Evolutionary conservation across 345 rosid genomes (phyloP), one percentile per base, ranked within the genome.

Genomic region (Salix purpurea): DNA sequence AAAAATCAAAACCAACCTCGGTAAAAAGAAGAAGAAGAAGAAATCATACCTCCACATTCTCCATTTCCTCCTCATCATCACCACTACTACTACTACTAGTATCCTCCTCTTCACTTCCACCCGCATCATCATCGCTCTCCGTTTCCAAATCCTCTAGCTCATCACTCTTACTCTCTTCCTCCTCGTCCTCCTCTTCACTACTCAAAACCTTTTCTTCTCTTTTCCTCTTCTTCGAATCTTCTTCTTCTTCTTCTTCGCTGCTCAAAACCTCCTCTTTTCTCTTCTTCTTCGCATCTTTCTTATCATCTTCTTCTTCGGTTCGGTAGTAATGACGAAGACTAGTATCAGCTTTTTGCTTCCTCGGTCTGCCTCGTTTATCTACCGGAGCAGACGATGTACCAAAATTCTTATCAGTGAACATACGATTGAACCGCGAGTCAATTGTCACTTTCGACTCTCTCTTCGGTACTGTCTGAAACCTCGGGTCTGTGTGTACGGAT

Each of bases 321-420:
- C 85, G 90, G 74, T 96, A 96, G 76, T 82, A 96, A 81, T 85
- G 97, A 61, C 82, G 87, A 18, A 96, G 91, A 69, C 15, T 23
- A 88, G 70, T 86, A 40, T 72, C 75, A 0, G 84, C 60, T 56
- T 61, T 78, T 8, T 71, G 85, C 79, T 79, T 83, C 88, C 79
- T 90, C 37, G 76, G 85, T 80, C 86, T 91, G 28, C 99, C 99
- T 40, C 99, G 85, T 88, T 93, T 92, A 75, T 96, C 99, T 7
- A 77, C 69, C 44, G 85, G 88, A 39, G 97, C 91, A 4, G 90
- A 78, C 65, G 91, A 88, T 0, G 89, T n/a, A 1, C 81, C 71
- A 73, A 94, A 91, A 24, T 75, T 77, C 80, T 89, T 91, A 77
- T 91, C 92, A 15, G 87, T 84, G 80, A 93, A 84, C 70, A 86